Conservation (phyloP, 768 basidiomycete species). For the Boletus sp. region DNA sequence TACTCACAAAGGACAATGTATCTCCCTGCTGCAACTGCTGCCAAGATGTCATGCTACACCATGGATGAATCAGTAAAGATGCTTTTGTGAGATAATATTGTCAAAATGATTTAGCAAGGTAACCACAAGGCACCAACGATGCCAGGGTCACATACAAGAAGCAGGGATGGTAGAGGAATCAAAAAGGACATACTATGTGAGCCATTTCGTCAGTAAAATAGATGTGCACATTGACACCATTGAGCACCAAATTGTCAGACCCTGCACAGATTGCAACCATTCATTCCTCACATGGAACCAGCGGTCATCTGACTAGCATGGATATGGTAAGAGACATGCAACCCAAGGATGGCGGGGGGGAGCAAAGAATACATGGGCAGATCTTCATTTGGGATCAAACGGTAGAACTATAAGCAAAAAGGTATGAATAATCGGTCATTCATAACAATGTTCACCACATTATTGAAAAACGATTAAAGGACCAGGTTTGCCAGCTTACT, state of each 20-base stretch:
- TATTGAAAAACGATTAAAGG: slow-evolving; percentile 10
- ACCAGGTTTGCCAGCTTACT: slow-evolving; percentile 40
- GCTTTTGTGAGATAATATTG: background rate
- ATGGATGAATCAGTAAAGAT: background rate
- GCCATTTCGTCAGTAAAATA: slow-evolving; percentile 93
- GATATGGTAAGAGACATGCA: slow-evolving; percentile 10
- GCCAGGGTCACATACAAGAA: background rate
- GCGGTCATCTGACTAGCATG: slow-evolving; percentile 54
- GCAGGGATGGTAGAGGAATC: slow-evolving; percentile 8
- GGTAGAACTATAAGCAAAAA: background rate
- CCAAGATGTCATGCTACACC: slow-evolving; percentile 81
- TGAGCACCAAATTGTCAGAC: slow-evolving; percentile 76
- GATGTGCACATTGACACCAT: slow-evolving; percentile 73
- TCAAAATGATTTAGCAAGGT: slow-evolving; percentile 12
- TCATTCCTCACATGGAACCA: slow-evolving; percentile 36
- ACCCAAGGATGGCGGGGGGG: slow-evolving; percentile 6
- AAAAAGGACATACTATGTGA: slow-evolving; percentile 59
- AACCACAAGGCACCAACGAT: background rate
- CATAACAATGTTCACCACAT: slow-evolving; percentile 3
- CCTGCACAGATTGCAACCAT: slow-evolving; percentile 92
- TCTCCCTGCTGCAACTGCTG: slow-evolving; percentile 69
- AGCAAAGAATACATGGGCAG: slow-evolving; percentile 11
- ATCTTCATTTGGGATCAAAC: slow-evolving; percentile 18
- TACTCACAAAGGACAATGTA: slow-evolving; percentile 82
- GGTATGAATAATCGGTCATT: background rate